Evolutionary conservation across 225 moss, liverwort and hornwort species (phyloP), one percentile per base, ranked within the genome.

Genomic region (Physcomitrium patens): DNA sequence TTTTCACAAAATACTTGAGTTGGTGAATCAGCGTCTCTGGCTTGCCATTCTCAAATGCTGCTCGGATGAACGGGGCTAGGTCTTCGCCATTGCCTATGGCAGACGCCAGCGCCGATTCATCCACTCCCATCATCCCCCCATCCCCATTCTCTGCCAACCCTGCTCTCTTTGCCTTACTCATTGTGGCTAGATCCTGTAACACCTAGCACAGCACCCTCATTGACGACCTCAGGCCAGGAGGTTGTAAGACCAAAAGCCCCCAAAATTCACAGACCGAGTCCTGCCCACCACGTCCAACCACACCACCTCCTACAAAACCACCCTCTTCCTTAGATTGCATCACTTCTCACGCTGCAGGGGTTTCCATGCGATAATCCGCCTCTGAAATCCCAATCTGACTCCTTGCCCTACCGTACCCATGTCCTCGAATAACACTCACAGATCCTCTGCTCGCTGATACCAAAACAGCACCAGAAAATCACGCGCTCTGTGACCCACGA

Each of bases 21-120:
- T 97, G 97, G 57, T 94, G 93, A 10, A 97, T 88, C 70, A 97
- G 74, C 24, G 86, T 86, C 77, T 97, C 97, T 26, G 97, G 97
- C 73, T 94, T 97, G n/a, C 93, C 87, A 51, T 78, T 84, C 89
- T 94, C 97, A 37, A 97, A 97, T 17, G 94, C 97, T 9, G 89
- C 83, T 63, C 97, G 86, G 49, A 97, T 89, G 23, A 92, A 93
- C 23, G 97, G 97, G 10, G 91, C 97, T 31, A 99, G 64, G 67
- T 99, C 97, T 75, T 99, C 97, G 27, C 93, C 94, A 47, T 99
- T 99, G 11, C 90, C 86, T 37, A 99, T 95, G 46, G 97, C 91
- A 13, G 94, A 99, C 31, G 94, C 93, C 55, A 99, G 76, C 19
- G 93, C 95, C 16, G 93, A 87, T 71, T 95, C 94, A 48, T 99